A percentile compares a stretch with the other conserved stretches of the same genome.
phyloP scores from a whole-genome alignment of 2,329 filamentous ascomycete genomes.

The Fusarium sp. region DNA sequence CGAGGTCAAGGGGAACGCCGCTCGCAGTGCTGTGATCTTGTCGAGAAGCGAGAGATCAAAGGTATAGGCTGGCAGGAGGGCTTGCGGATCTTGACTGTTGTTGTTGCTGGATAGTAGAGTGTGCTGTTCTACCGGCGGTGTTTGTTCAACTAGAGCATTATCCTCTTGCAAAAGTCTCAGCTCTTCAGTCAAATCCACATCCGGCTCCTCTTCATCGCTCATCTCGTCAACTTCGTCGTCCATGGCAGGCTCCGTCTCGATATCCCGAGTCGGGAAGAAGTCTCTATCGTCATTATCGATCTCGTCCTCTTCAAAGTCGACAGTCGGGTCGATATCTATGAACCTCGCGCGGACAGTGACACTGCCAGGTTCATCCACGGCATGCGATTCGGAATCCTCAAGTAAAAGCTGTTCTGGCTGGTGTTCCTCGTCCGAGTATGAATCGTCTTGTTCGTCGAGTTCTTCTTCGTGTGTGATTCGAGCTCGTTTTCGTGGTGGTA shows the following conservation, averaged over 20 bases:
- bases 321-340: slow-evolving; percentile 32
- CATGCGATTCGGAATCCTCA: slow-evolving; percentile 43
- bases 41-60: slow-evolving; percentile 44
- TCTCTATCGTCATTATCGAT: slow-evolving; percentile 46
- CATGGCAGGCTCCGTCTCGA: not conserved
- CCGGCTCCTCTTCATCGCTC: slow-evolving; percentile 25
- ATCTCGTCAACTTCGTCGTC: slow-evolving; percentile 31
- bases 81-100: not conserved
- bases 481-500: slow-evolving; percentile 79
- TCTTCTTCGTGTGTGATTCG: slow-evolving; percentile 61
- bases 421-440: slow-evolving; percentile 49
- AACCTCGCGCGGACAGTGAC: slow-evolving; percentile 36
- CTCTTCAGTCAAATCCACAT: slow-evolving; percentile 35
- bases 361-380: slow-evolving; percentile 27
- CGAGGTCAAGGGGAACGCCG: slow-evolving; percentile 58
- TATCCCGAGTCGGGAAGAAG: slow-evolving; percentile 11
- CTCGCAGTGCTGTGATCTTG: slow-evolving; percentile 50
- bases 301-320: slow-evolving; percentile 29
- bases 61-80: not conserved
- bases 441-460: slow-evolving; percentile 50
- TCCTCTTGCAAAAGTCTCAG: slow-evolving; percentile 40
- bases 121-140: slow-evolving; percentile 4
- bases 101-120: slow-evolving; percentile 5
- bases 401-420: slow-evolving; percentile 45
- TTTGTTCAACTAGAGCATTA: slow-evolving; percentile 22